A percentile compares a stretch with the other conserved stretches of the same genome.
These are phyloP conservation scores for Solanum corneliomulleri DNA, from an alignment of 257 asterid genomes.

Conservation along the genomic window DNA sequence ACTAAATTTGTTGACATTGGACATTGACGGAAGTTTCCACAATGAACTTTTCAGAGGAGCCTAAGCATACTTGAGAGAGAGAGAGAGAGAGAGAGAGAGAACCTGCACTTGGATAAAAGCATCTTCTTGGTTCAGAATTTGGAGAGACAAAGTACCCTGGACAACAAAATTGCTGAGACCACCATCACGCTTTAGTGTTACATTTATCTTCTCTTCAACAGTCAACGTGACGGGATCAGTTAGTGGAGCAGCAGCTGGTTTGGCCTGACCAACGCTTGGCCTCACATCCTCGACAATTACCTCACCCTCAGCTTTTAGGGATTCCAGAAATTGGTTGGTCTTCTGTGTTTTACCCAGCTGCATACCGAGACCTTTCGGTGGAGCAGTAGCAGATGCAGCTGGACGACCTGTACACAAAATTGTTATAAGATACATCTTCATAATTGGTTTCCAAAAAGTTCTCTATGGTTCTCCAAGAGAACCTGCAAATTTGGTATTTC, in stretches of 20 bases:
- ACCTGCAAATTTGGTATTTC: not conserved
- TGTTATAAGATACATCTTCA: not conserved
- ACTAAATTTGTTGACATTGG: not conserved
- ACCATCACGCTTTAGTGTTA: constrained; percentile 71
- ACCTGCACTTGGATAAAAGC: constrained; percentile 95
- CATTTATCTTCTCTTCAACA: constrained; percentile 73
- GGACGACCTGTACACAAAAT: constrained; percentile 46
- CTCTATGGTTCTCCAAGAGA: not conserved
- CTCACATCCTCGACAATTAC: constrained; percentile 77
- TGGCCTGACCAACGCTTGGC: constrained; percentile 62
- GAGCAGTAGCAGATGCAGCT: constrained; percentile 68
- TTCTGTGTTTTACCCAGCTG: constrained; percentile 74
- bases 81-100: not conserved
- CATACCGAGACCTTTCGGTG: constrained; percentile 86
- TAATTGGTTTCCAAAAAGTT: not conserved
- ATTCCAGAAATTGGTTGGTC: constrained; percentile 81
- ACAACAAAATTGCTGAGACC: constrained; percentile 76
- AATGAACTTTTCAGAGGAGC: not conserved
- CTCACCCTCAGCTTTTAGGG: constrained; percentile 90
- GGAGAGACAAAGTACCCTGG: constrained; percentile 82
- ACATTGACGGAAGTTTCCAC: not conserved
- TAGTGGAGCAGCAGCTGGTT: constrained; percentile 51
- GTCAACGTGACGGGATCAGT: constrained; percentile 86
- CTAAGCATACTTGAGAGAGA: not conserved
- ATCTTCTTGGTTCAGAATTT: constrained; percentile 75